phyloP scores from a whole-genome alignment of 1,284 basidiomycete species.

The Trametes hirsuta region DNA sequence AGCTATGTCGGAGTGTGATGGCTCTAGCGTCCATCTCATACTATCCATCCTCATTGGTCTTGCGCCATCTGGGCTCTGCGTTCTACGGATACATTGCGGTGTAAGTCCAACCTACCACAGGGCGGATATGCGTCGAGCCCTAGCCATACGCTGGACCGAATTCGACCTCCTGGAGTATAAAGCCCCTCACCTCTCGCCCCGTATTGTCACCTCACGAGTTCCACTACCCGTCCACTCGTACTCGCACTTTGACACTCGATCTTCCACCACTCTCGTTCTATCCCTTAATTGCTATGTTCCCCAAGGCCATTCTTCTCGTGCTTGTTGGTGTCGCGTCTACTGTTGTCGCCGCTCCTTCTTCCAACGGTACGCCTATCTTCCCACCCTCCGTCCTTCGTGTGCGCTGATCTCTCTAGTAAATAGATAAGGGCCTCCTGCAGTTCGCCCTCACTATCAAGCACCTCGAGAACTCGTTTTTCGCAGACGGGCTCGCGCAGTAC shows the following conservation, averaged over 20 bases:
- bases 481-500: conserved; percentile 43
- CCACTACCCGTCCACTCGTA: too few species aligned
- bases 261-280: not conserved
- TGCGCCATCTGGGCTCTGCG: not conserved
- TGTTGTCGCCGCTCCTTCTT: not conserved
- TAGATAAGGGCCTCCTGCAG: conserved; percentile 46
- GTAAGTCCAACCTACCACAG: not conserved
- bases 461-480: conserved; percentile 49
- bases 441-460: conserved; percentile 64
- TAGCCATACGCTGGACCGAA: too few species aligned
- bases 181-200: not conserved
- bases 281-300: conserved; percentile 1
- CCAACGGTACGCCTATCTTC: not conserved
- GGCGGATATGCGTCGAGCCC: too few species aligned
- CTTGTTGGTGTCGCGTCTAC: not conserved
- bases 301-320: not conserved
- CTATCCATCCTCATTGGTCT: not conserved
- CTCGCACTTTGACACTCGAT: not conserved
- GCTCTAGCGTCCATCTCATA: not conserved
- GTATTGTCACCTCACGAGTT: not conserved
- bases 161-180: too few species aligned
- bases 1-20: not conserved
- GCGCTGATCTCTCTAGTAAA: not conserved
- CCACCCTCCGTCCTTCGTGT: not conserved
- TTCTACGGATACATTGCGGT: not conserved